phyloP scores from a whole-genome alignment of 352 stramenopile species.

The Phytophthora macrochlamydospora region DNA sequence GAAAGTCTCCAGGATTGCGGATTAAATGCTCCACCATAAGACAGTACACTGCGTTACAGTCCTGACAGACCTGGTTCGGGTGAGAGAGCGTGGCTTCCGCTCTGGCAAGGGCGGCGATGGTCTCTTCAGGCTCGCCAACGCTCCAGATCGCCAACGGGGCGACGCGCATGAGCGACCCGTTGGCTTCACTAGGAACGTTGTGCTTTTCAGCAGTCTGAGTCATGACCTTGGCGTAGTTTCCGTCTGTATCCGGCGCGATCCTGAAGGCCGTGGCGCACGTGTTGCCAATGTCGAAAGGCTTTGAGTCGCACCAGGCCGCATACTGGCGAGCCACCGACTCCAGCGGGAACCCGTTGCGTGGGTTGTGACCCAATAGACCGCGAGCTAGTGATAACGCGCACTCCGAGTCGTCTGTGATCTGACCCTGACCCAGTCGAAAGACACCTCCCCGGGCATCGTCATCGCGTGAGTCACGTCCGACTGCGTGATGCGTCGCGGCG shows the following conservation, averaged over 20 bases:
- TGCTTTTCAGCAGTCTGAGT: constrained; percentile 18
- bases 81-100: constrained; percentile 56
- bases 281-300: constrained; percentile 59
- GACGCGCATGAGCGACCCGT: constrained; percentile 63
- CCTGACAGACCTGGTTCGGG: constrained; percentile 55
- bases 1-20: constrained; percentile 34
- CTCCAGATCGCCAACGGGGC: constrained; percentile 52
- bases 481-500: constrained; percentile 26
- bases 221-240: constrained; percentile 33
- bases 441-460: constrained; percentile 59
- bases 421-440: constrained; percentile 42
- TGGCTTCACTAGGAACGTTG: constrained; percentile 50
- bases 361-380: constrained; percentile 29
- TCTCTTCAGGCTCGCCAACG: constrained; percentile 23
- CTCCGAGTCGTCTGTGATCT: constrained; percentile 75
- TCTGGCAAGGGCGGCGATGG: constrained; percentile 36
- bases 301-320: constrained; percentile 35
- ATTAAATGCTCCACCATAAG: constrained; percentile 54
- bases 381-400: constrained; percentile 50
- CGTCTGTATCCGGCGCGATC: constrained; percentile 15
- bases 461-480: constrained; percentile 35
- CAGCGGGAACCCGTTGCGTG: constrained; percentile 36
- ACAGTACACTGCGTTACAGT: constrained; percentile 68
- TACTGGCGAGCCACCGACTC: constrained; percentile 50
- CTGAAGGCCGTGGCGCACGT: constrained; percentile 53